phyloP scores from a whole-genome alignment of 176 grass and related monocot genomes.

The Phoenix roebelenii region DNA sequence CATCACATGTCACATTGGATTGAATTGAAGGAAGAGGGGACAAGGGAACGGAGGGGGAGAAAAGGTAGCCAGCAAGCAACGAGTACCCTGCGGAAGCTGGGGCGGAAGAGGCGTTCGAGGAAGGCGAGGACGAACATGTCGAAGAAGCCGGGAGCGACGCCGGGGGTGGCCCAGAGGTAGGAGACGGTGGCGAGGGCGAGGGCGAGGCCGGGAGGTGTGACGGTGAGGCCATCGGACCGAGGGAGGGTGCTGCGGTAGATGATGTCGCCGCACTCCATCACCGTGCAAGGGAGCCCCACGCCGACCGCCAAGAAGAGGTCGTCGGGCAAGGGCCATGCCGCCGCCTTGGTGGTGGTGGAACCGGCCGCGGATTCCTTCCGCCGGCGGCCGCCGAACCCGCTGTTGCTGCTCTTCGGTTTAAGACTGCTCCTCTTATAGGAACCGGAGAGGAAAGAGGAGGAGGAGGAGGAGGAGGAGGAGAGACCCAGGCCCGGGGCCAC shows the following conservation, averaged over 20 bases:
- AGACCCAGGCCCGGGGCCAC: conserved; percentile 13
- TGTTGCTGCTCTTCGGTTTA: too few species aligned
- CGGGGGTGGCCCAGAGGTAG: conserved; percentile 93
- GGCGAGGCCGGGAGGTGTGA: conserved; percentile 55
- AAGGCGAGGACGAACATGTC: conserved; percentile 95
- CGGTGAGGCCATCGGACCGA: conserved; percentile 53
- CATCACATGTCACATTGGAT: not conserved
- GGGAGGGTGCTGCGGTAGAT: conserved; percentile 98
- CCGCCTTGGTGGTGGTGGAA: conserved; percentile 6
- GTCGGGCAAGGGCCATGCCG: conserved; percentile 27
- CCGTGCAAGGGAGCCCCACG: conserved; percentile 93
- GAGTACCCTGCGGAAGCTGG: conserved; percentile 68
- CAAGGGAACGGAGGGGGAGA: not conserved
- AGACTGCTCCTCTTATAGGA: too few species aligned
- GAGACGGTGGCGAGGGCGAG: conserved; percentile 48
- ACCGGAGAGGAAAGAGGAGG: conserved; percentile 7
- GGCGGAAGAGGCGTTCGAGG: conserved; percentile 64
- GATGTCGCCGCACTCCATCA: conserved; percentile 93
- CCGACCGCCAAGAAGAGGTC: conserved; percentile 81
- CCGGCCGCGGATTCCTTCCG: not conserved
- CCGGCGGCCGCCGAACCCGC: too few species aligned
- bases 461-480: conserved; percentile 20
- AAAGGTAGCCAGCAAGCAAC: not conserved
- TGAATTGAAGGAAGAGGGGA: conserved; percentile 6
- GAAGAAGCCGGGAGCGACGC: conserved; percentile 91